These are phyloP conservation scores for Penicillium rolfsii DNA, from an alignment of 2,329 filamentous ascomycete species.

Conservation along the genomic window DNA sequence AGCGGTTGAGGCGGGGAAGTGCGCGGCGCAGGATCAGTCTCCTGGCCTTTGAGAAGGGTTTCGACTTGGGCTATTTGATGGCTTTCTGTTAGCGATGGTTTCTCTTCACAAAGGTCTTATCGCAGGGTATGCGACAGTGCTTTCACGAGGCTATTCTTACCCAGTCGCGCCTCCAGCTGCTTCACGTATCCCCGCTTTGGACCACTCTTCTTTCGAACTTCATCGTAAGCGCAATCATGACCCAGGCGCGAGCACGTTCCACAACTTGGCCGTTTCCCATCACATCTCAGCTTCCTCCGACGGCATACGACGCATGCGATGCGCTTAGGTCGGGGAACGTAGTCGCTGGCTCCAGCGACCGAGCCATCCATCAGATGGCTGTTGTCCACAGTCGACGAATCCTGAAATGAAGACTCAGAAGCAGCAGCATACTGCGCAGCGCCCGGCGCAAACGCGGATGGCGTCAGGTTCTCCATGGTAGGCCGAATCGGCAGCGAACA, in stretches of 20 bases:
- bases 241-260: constrained; percentile 85
- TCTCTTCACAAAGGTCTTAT: not conserved
- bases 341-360: constrained; percentile 54
- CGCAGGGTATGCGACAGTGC: constrained; percentile 1
- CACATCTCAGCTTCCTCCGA: constrained; percentile 88
- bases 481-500: constrained; percentile 9
- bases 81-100: constrained; percentile 19
- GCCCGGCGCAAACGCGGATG: constrained; percentile 21
- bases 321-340: constrained; percentile 81
- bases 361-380: constrained; percentile 38
- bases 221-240: constrained; percentile 87
- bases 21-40: constrained; percentile 48
- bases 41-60: constrained; percentile 81
- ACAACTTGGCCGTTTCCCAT: constrained; percentile 81
- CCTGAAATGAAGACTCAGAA: constrained; percentile 17
- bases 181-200: constrained; percentile 95
- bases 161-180: constrained; percentile 86
- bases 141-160: constrained; percentile 57
- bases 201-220: constrained; percentile 90
- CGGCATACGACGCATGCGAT: constrained; percentile 94
- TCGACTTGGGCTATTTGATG: constrained; percentile 78
- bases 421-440: constrained; percentile 35
- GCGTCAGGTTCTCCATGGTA: constrained; percentile 25
- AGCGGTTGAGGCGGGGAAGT: constrained; percentile 32
- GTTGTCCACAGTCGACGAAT: constrained; percentile 24